Conservation (phyloP, 2,329 filamentous ascomycete genomes). For the Juglanconis oblonga region DNA sequence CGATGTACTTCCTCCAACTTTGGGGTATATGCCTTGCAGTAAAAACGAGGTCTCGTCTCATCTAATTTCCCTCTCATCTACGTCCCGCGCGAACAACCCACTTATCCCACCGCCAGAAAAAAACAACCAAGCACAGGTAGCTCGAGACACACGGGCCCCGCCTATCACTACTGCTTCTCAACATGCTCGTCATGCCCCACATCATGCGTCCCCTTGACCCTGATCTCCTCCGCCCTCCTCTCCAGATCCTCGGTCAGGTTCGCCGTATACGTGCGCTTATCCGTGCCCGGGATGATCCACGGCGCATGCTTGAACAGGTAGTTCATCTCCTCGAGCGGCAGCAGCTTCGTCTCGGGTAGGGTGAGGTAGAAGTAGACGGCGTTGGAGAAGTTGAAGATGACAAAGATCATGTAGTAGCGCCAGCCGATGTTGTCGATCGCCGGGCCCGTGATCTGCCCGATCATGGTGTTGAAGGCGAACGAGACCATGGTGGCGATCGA, state of each 20-base stretch:
- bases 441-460: conserved; percentile 41
- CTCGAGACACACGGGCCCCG: background rate
- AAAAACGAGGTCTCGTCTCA: too few relatives aligned
- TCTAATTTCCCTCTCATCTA: too few relatives aligned
- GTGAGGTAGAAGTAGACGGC: conserved; percentile 53
- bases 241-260: conserved; percentile 49
- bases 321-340: conserved; percentile 65
- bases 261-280: conserved; percentile 48
- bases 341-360: conserved; percentile 60
- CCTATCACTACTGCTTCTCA: background rate
- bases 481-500: conserved; percentile 70
- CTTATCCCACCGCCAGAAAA: too few relatives aligned
- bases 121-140: background rate
- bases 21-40: too few relatives aligned
- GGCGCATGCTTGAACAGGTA: conserved; percentile 60
- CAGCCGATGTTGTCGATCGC: conserved; percentile 43
- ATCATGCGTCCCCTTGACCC: conserved; percentile 41
- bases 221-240: conserved; percentile 52
- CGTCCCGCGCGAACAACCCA: too few relatives aligned
- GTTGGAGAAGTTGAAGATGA: conserved; percentile 57
- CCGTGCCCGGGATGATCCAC: conserved; percentile 55
- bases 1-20: too few relatives aligned
- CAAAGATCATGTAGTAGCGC: conserved; percentile 47
- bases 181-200: conserved; percentile 4
- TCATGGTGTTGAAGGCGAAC: conserved; percentile 63